Evolutionary conservation across 345 rosid species (phyloP).

Genomic region (Linum lewisii): DNA sequence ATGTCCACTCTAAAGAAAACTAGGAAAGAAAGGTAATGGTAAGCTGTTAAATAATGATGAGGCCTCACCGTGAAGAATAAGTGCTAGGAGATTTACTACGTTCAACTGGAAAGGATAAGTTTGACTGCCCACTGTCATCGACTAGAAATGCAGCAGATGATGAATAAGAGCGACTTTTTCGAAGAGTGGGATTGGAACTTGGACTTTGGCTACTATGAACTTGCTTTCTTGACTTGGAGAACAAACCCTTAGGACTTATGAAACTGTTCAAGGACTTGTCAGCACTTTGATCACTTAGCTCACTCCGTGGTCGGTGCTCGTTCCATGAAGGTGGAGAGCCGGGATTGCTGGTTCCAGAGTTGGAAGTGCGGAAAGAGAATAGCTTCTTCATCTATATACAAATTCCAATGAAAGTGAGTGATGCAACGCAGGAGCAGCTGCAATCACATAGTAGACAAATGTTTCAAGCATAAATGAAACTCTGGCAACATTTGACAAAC

Average conservation of each 20-base stretch:
- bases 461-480: background rate
- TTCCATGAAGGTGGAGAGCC: slow-evolving; percentile 32
- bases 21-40: background rate
- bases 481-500: background rate
- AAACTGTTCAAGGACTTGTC: slow-evolving; percentile 28
- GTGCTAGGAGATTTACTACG: slow-evolving; percentile 34
- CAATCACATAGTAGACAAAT: background rate
- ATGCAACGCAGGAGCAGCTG: background rate
- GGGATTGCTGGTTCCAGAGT: slow-evolving; percentile 24
- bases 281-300: slow-evolving; percentile 23
- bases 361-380: slow-evolving; percentile 66
- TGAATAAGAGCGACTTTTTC: slow-evolving; percentile 77
- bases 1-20: background rate
- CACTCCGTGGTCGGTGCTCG: slow-evolving; percentile 30
- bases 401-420: background rate
- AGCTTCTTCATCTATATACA: slow-evolving; percentile 67
- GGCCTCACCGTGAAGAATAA: slow-evolving; percentile 42
- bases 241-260: slow-evolving; percentile 26
- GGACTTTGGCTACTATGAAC: slow-evolving; percentile 34
- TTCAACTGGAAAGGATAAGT: slow-evolving; percentile 29
- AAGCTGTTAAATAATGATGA: slow-evolving; percentile 6
- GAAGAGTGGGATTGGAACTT: slow-evolving; percentile 34
- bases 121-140: slow-evolving; percentile 26
- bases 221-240: slow-evolving; percentile 43
- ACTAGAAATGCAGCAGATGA: slow-evolving; percentile 60